Evolutionary conservation across 768 basidiomycete species (phyloP).

Genomic region (Nidularia pulvinata): DNA sequence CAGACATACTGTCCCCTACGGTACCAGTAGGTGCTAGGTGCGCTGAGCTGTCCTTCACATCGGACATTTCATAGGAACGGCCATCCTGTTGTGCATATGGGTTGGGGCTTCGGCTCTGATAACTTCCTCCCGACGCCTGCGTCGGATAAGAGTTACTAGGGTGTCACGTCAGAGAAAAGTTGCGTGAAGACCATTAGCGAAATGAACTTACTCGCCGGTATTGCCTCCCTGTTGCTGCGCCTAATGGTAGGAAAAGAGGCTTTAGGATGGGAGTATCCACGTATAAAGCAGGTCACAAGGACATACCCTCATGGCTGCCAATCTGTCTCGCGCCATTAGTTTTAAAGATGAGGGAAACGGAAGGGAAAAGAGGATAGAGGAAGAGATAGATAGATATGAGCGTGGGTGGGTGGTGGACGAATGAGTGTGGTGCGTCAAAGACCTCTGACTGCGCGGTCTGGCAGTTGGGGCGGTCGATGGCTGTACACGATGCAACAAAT

Average conservation of each 20-base stretch:
- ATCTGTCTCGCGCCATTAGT: slow-evolving; percentile 87
- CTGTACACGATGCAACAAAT: slow-evolving; percentile 9
- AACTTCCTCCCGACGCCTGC: slow-evolving; percentile 56
- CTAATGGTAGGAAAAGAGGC: slow-evolving; percentile 19
- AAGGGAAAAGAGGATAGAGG: slow-evolving; percentile 13
- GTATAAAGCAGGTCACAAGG: slow-evolving; percentile 4
- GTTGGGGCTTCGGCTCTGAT: slow-evolving; percentile 50
- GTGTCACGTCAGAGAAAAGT: slow-evolving; percentile 6
- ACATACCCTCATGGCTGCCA: slow-evolving; percentile 83
- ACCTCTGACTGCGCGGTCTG: not conserved
- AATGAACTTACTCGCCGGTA: slow-evolving; percentile 41
- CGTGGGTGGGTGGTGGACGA: not conserved
- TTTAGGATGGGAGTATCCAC: slow-evolving; percentile 6
- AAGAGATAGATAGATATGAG: slow-evolving; percentile 11
- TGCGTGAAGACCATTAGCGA: slow-evolving; percentile 5
- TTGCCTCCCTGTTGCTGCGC: slow-evolving; percentile 64
- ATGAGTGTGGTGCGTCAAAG: slow-evolving; percentile 1
- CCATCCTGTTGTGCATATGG: slow-evolving; percentile 72
- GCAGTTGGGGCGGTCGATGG: slow-evolving; percentile 3
- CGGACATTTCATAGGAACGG: slow-evolving; percentile 70
- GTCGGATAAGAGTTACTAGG: slow-evolving; percentile 64
- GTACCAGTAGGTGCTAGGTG: slow-evolving; percentile 37
- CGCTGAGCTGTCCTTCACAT: slow-evolving; percentile 58
- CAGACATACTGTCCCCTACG: slow-evolving; percentile 56
- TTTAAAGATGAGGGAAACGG: slow-evolving; percentile 10